Percentiles rank a stretch among this genome's conserved stretches.
These are phyloP conservation scores for Mortierella sp. DNA, from an alignment of 371 early-diverging fungal genomes.

Conservation along the genomic window DNA sequence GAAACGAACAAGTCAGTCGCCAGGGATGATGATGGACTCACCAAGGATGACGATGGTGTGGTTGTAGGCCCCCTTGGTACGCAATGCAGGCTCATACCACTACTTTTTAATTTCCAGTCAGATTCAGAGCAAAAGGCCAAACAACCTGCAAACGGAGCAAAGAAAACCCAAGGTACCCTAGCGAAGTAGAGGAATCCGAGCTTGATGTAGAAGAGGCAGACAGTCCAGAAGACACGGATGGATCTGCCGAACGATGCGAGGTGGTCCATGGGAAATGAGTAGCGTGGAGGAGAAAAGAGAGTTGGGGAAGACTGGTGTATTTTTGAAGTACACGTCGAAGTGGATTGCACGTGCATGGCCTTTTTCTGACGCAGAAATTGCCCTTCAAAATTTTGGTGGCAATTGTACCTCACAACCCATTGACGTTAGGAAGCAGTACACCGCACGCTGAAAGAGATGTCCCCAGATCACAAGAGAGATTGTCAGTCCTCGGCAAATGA, in stretches of 20 bases:
- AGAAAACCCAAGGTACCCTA: constrained; percentile 22
- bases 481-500: no score
- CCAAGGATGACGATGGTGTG: constrained; percentile 41
- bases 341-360: no score
- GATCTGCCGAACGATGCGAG: constrained; percentile 16
- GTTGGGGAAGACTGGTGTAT: not conserved
- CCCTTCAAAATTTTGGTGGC: no score
- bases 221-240: constrained; percentile 28
- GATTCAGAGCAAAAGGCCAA: not conserved
- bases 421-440: no score
- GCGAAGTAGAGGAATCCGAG: constrained; percentile 42
- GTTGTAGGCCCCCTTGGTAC: constrained; percentile 39
- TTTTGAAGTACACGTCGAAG: not conserved
- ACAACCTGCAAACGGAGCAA: no score
- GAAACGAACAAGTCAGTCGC: no score
- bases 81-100: constrained; percentile 43
- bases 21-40: constrained; percentile 4
- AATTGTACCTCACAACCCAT: no score
- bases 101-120: not conserved
- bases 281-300: not conserved
- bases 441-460: no score
- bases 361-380: no score
- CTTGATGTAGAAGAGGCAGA: constrained; percentile 39
- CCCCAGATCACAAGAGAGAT: no score
- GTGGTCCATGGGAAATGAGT: constrained; percentile 41